Percentiles rank a stretch among this genome's conserved stretches.
These are phyloP conservation scores for Inga leiocalycina DNA, from an alignment of 306 rosid species.

Conservation along the genomic window DNA sequence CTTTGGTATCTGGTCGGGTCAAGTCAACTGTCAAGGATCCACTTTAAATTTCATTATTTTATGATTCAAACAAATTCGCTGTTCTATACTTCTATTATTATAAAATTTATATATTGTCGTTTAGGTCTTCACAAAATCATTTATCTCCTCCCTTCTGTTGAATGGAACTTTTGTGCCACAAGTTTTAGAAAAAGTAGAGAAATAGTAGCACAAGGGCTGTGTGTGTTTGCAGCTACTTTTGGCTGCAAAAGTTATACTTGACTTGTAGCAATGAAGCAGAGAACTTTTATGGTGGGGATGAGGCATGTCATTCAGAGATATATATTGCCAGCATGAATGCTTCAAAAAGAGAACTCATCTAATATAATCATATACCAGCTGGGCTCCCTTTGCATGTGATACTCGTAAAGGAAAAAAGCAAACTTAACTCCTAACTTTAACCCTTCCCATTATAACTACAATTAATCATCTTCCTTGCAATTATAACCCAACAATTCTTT, in stretches of 20 bases:
- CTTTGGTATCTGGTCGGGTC: slow-evolving; percentile 37
- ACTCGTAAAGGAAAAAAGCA: not conserved
- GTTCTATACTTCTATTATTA: not conserved
- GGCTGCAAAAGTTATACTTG: not conserved
- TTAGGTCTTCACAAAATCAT: not conserved
- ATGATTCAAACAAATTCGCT: not conserved
- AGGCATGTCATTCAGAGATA: not conserved
- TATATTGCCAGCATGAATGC: slow-evolving; percentile 25
- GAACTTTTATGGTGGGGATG: not conserved
- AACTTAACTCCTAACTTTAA: not conserved
- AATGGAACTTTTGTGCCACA: not conserved
- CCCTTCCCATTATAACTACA: not conserved
- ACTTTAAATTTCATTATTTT: not conserved
- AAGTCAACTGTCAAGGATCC: slow-evolving; percentile 3
- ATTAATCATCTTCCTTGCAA: not conserved
- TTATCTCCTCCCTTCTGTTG: not conserved
- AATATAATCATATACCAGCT: not conserved
- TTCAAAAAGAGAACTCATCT: not conserved
- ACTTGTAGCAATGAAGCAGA: not conserved
- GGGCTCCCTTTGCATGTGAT: slow-evolving; percentile 24
- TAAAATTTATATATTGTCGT: not conserved
- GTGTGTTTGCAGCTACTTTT: slow-evolving; percentile 3
- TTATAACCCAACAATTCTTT: not conserved
- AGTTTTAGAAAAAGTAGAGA: not conserved
- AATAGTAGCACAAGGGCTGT: not conserved